phyloP scores from a whole-genome alignment of 2,329 filamentous ascomycete genomes.

The Ceratocystiopsis sp. region DNA sequence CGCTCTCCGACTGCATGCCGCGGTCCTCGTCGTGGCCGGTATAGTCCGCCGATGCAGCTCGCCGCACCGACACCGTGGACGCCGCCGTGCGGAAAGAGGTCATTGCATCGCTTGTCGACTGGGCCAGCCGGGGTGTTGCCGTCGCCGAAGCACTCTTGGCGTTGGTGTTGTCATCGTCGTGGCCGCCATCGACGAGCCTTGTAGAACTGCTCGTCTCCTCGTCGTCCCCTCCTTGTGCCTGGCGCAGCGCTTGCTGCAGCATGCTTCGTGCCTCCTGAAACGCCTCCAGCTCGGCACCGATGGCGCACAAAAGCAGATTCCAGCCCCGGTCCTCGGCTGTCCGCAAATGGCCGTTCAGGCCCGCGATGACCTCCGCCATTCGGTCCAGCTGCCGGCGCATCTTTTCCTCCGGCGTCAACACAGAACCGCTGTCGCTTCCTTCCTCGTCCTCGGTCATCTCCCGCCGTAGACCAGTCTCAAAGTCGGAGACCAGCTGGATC shows the following conservation, averaged over 20 bases:
- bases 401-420: slow-evolving; percentile 4
- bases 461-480: slow-evolving; percentile 45
- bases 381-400: slow-evolving; percentile 27
- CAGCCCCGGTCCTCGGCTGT: slow-evolving; percentile 45
- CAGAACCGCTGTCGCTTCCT: slow-evolving; percentile 1
- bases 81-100: not conserved
- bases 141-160: not conserved
- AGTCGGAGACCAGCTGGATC: slow-evolving; percentile 40
- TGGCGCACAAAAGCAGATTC: slow-evolving; percentile 59
- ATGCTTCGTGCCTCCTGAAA: slow-evolving; percentile 17
- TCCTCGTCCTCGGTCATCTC: slow-evolving; percentile 26
- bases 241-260: slow-evolving; percentile 15
- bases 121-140: not conserved
- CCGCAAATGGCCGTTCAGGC: slow-evolving; percentile 35
- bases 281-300: slow-evolving; percentile 41
- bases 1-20: slow-evolving; percentile 12
- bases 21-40: slow-evolving; percentile 3
- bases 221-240: slow-evolving; percentile 14
- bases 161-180: slow-evolving; percentile 1
- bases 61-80: not conserved
- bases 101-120: not conserved
- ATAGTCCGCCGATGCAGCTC: too few relatives aligned
- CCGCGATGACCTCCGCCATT: slow-evolving; percentile 38
- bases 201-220: not conserved
- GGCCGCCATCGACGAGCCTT: not conserved